Evolutionary conservation across 2,329 filamentous ascomycete genomes (phyloP), one percentile per base, ranked within the genome.

Genomic region (Claviceps africana): DNA sequence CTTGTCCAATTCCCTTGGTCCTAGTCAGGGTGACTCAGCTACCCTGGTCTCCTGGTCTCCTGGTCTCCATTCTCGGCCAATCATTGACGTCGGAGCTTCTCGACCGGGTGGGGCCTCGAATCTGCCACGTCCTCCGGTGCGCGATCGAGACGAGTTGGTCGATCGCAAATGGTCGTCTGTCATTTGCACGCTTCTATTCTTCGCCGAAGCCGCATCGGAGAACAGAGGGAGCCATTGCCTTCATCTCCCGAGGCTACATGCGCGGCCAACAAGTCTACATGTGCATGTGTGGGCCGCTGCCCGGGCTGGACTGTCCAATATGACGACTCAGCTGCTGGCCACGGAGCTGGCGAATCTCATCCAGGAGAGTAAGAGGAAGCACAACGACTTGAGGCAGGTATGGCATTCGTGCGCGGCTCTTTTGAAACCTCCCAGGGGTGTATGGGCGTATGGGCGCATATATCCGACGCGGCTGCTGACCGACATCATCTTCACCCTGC

Each of bases 321-420:
- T 95, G 89, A 94, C 89, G 68, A 85, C 88, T 62, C 88, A 94
- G 78, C 83, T 95, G 63, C 78, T 96, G 62, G 82, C 84, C 64
- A 83, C 86, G 54, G 90, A 96, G 78, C 80, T 96, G 67, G 81
- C 85, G 63, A 94, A 88, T 71, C 81, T 96, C 66, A 85, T 95
- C 62, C 88, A 94, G 69, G 93, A 98, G 73, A 93, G 90, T 65
- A 97, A 95, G 71, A 81, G 91, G 62, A 97, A 95, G 70, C 85
- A 96, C 68, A 81, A 85, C 60, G 93, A 97, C 62, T 76, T 98
- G 51, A 82, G 86, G 72, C 86, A 86, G 77, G 86, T 85, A 50
- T 35, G 50, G 9, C 2, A 35, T 21, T 19, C 10, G 30, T 47
- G 45, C 45, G n/a, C 8, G 45, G 19, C 45, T 21, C 22, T 22